phyloP scores from a whole-genome alignment of 2,329 filamentous ascomycete genomes.

The Lachnellula subtilissima region DNA sequence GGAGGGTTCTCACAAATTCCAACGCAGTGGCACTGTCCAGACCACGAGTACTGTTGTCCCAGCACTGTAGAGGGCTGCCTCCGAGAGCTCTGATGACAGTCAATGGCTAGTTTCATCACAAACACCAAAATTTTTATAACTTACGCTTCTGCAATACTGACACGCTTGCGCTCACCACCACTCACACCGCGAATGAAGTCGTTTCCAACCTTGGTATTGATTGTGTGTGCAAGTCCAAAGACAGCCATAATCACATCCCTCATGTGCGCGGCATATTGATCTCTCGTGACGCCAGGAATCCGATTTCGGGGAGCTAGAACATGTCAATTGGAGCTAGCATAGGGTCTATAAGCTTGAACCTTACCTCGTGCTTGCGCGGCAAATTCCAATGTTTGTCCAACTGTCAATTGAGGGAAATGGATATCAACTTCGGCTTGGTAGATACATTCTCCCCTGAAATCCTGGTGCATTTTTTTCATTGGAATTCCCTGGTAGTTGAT shows the following conservation, averaged over 20 bases:
- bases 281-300: constrained; percentile 55
- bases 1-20: constrained; percentile 64
- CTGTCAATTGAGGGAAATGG: constrained; percentile 73
- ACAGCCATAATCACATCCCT: constrained; percentile 61
- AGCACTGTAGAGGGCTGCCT: constrained; percentile 55
- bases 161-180: constrained; percentile 71
- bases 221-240: constrained; percentile 67
- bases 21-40: constrained; percentile 69
- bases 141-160: constrained; percentile 71
- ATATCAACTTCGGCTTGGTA: constrained; percentile 75
- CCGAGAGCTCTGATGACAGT: constrained; percentile 33
- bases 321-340: neutral
- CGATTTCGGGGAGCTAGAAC: constrained; percentile 55
- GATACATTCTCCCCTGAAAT: constrained; percentile 61
- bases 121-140: constrained; percentile 30
- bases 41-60: constrained; percentile 74
- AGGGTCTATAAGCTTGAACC: neutral
- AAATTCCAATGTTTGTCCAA: constrained; percentile 69
- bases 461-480: constrained; percentile 46
- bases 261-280: constrained; percentile 46
- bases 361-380: constrained; percentile 57
- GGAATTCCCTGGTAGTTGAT: constrained; percentile 59
- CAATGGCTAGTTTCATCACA: neutral
- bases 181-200: constrained; percentile 68
- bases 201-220: constrained; percentile 70